These are phyloP conservation scores for Scutellaria barbata DNA, from an alignment of 257 asterid genomes.

Conservation along the genomic window DNA sequence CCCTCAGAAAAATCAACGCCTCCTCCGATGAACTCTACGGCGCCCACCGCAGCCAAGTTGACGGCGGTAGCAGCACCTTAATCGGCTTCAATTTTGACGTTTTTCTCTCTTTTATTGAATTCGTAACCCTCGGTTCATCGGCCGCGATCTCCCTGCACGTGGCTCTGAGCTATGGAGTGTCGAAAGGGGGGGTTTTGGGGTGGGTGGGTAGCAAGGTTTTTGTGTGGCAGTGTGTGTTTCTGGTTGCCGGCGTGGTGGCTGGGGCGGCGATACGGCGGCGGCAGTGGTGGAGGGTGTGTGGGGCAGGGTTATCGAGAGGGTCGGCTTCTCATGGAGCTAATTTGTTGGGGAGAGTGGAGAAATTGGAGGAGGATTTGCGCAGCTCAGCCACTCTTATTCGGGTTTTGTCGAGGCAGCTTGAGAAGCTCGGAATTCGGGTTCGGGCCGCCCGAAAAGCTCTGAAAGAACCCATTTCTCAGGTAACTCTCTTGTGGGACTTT, in stretches of 20 bases:
- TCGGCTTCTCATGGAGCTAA: conserved; percentile 40
- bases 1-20: conserved; percentile 42
- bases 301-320: conserved; percentile 46
- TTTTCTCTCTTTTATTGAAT: conserved; percentile 65
- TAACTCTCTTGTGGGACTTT: conserved; percentile 21
- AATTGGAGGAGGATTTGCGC: conserved; percentile 75
- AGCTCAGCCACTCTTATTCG: conserved; percentile 60
- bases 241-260: conserved; percentile 57
- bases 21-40: conserved; percentile 34
- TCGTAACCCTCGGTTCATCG: conserved; percentile 70
- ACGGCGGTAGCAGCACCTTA: not conserved
- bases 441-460: conserved; percentile 69
- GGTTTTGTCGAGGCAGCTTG: conserved; percentile 79
- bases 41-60: conserved; percentile 22
- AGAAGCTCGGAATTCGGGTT: conserved; percentile 83
- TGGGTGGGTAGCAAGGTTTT: conserved; percentile 53
- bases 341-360: conserved; percentile 78
- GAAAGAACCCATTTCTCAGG: conserved; percentile 84
- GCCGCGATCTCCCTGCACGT: conserved; percentile 50
- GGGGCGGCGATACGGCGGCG: conserved; percentile 81
- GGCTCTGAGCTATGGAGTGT: conserved; percentile 50
- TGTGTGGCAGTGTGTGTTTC: conserved; percentile 71
- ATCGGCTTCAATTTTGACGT: conserved; percentile 51
- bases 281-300: conserved; percentile 81
- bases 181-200: conserved; percentile 42